These are phyloP conservation scores for Phtheirospermum japonicum DNA, from an alignment of 257 asterid species.

Conservation along the genomic window DNA sequence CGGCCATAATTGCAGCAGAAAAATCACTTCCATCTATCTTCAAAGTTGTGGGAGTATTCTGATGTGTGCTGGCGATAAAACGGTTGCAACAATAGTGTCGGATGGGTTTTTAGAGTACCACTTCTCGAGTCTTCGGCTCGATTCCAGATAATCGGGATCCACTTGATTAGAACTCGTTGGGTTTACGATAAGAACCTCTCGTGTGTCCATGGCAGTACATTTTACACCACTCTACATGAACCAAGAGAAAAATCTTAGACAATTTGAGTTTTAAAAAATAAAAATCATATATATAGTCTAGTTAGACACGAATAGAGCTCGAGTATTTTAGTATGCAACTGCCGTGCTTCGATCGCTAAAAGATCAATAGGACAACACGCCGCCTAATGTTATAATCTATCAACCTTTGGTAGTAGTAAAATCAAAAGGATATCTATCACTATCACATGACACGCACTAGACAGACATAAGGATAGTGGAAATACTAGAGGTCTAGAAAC, in stretches of 20 bases:
- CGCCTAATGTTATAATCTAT: no score
- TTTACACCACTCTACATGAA: constrained; percentile 69
- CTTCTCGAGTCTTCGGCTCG: constrained; percentile 67
- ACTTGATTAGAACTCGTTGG: constrained; percentile 84
- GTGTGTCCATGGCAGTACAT: constrained; percentile 91
- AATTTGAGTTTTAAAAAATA: no score
- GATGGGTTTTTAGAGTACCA: constrained; percentile 73
- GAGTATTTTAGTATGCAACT: no score
- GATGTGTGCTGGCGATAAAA: constrained; percentile 84
- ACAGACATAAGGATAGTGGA: no score
- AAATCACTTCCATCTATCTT: constrained; percentile 99
- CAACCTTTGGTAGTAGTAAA: no score
- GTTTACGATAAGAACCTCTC: constrained; percentile 89
- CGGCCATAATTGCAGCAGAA: constrained; percentile 99
- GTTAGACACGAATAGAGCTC: no score
- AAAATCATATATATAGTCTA: no score
- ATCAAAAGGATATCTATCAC: no score
- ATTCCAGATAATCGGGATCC: constrained; percentile 89
- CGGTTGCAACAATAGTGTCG: constrained; percentile 81
- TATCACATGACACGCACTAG: no score
- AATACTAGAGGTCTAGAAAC: no score
- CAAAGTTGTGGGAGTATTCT: constrained; percentile 92
- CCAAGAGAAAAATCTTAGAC: no score
- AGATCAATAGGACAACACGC: constrained; percentile 70
- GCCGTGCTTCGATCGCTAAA: constrained; percentile 76